Conservation (phyloP, 1,284 basidiomycete genomes). For the Cryptococcus neoformans region DNA sequence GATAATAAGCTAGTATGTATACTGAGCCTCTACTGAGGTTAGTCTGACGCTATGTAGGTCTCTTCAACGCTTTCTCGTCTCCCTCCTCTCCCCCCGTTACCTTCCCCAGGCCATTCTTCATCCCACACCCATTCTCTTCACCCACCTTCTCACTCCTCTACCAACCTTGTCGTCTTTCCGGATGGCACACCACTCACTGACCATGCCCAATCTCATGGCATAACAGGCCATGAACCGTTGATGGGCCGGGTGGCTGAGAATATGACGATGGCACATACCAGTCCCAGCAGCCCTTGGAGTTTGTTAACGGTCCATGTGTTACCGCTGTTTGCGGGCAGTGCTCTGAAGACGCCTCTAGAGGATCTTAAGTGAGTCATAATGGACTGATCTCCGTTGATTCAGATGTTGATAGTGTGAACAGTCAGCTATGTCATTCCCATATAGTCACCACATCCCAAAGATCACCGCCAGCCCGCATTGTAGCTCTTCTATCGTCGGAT, state of each 20-base stretch:
- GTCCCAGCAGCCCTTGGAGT: constrained; percentile 62
- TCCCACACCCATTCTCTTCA: neutral
- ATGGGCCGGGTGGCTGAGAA: constrained; percentile 17
- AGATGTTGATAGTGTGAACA: constrained; percentile 5
- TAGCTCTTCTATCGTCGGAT: constrained; percentile 66
- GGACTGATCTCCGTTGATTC: neutral
- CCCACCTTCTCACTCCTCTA: neutral
- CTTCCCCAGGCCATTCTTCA: neutral
- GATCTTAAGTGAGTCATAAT: constrained; percentile 64
- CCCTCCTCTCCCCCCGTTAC: constrained; percentile 35
- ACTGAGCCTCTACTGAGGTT: neutral
- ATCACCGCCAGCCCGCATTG: constrained; percentile 44
- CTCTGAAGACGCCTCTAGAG: constrained; percentile 83
- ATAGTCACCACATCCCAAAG: constrained; percentile 40
- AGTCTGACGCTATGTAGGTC: constrained; percentile 23
- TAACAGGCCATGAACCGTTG: constrained; percentile 1
- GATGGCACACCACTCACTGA: constrained; percentile 37
- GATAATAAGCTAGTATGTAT: constrained; percentile 41
- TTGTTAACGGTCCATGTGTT: constrained; percentile 79
- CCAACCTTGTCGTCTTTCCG: constrained; percentile 33
- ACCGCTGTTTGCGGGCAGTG: constrained; percentile 88
- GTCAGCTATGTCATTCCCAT: constrained; percentile 39
- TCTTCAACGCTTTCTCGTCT: constrained; percentile 44
- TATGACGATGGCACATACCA: constrained; percentile 36
- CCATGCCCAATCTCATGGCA: neutral